These are phyloP conservation scores for Afroboletus lepidellus DNA, from an alignment of 1,284 basidiomycete species.

Conservation along the genomic window DNA sequence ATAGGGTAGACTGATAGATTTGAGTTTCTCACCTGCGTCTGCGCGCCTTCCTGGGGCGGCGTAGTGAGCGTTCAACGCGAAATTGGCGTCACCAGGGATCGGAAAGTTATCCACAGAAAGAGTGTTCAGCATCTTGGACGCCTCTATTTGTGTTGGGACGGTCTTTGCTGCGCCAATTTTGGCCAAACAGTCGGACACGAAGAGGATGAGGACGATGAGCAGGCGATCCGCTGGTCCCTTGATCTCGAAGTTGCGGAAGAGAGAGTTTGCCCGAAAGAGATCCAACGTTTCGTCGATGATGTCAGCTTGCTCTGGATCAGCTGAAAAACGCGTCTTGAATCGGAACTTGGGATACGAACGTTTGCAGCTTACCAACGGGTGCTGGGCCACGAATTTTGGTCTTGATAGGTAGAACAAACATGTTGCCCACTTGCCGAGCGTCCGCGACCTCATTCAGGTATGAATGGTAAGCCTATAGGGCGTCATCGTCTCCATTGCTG, in stretches of 20 bases:
- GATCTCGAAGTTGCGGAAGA: slow-evolving; percentile 99
- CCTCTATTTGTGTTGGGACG: slow-evolving; percentile 79
- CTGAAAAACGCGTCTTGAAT: slow-evolving; percentile 37
- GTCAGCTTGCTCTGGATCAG: slow-evolving; percentile 79
- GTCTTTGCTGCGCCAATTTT: slow-evolving; percentile 74
- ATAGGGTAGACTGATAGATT: neutral
- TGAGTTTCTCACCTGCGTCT: slow-evolving; percentile 72
- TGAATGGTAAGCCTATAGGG: slow-evolving; percentile 89
- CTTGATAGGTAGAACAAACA: slow-evolving; percentile 88
- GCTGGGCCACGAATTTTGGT: slow-evolving; percentile 92
- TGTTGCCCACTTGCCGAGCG: slow-evolving; percentile 84
- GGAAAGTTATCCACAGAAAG: slow-evolving; percentile 91
- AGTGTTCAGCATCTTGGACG: slow-evolving; percentile 85
- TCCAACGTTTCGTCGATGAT: slow-evolving; percentile 97
- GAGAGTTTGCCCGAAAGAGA: slow-evolving; percentile 97
- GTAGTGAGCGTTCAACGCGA: slow-evolving; percentile 92
- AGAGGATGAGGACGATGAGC: slow-evolving; percentile 97
- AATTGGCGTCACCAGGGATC: slow-evolving; percentile 94
- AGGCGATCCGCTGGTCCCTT: slow-evolving; percentile 96
- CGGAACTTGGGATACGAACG: neutral
- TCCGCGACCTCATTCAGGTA: slow-evolving; percentile 87
- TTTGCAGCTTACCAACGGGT: slow-evolving; percentile 62
- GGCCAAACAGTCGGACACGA: slow-evolving; percentile 94
- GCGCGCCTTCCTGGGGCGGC: slow-evolving; percentile 73
- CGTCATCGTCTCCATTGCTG: slow-evolving; percentile 1